Base-by-base conservation (phyloP, 2,329 filamentous ascomycete genomes). In the Nigrospora sphaerica region DNA sequence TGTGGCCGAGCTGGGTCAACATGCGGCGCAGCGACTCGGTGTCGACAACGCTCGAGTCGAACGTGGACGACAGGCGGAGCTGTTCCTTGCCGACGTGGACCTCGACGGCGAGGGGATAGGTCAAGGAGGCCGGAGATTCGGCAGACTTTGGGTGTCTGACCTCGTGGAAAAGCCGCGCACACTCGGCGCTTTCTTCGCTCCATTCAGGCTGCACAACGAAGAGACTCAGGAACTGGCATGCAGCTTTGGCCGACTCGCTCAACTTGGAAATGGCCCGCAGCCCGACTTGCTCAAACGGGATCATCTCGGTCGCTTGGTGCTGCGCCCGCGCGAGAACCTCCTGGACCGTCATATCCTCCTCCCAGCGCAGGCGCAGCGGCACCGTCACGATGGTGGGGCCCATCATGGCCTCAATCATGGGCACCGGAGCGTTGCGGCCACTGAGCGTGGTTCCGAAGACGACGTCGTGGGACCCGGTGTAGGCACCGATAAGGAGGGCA, bases 401-500 rank as follows among this genome's bases (percentile, higher is more conserved):
- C 7, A 46, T 45, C 19, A 57, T 52, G 3, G 46, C 42, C 5
- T 42, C 44, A 31, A 55, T 49, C 12, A 46, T 46, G 3, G 36
- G 37, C 7, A 56, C 19, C 5, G 49, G 44, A 4, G 43, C 52
- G 33, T 47, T 44, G 32, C 69, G 64, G 10, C 69, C 69, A 2
- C 66, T 65, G 12, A 67, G 56, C 0, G 67, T 69, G 48, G 63
- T 62, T 3, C 66, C 69, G 46, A 71, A 70, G 16, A 69, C 53
- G 18, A 50, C 54, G 42, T 14, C 49, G 56, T 58, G 51, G 32
- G 10, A 14, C 10, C 32, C 32, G 10, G 32, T 56, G 45, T 23
- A 56, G 46, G 18, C 53, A 41, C 32, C 32, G 14, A 34, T 34
- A 10, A 10, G 11, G 11, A 38, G 36, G 36, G 36, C 36, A 9